Percentiles rank a stretch among this genome's conserved stretches.
These are phyloP conservation scores for Rhizopogon vinicolor DNA, from an alignment of 768 basidiomycete species.

Conservation along the genomic window DNA sequence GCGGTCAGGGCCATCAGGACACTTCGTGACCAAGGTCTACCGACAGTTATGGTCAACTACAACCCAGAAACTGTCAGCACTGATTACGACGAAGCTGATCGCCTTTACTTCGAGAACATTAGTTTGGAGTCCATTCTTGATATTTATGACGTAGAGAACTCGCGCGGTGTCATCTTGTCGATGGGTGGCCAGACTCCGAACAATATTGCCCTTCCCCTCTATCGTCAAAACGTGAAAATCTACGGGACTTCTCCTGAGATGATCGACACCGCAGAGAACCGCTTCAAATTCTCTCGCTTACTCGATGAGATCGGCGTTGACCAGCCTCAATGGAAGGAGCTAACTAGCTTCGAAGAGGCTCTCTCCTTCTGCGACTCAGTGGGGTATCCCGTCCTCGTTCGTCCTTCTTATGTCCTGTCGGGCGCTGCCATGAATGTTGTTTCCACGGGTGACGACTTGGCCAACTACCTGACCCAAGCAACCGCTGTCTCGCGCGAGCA, in stretches of 20 bases:
- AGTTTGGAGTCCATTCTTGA: conserved; percentile 94
- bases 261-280: conserved; percentile 99
- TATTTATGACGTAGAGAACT: conserved; percentile 89
- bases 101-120: conserved; percentile 99
- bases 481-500: conserved; percentile 95
- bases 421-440: conserved; percentile 99
- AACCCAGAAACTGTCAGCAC: conserved; percentile 99
- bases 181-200: conserved; percentile 99
- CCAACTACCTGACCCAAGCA: conserved; percentile 90
- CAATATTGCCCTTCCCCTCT: conserved; percentile 94
- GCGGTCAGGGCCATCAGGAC: conserved; percentile 97
- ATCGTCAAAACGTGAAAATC: conserved; percentile 96
- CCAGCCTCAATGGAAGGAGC: conserved; percentile 96
- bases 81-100: conserved; percentile 98
- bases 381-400: conserved; percentile 92
- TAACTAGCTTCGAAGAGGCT: conserved; percentile 88
- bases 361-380: conserved; percentile 87
- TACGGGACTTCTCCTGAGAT: conserved; percentile 99
- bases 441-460: conserved; percentile 86
- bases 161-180: conserved; percentile 89
- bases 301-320: conserved; percentile 98
- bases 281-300: conserved; percentile 98
- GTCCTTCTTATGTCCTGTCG: conserved; percentile 98
- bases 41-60: conserved; percentile 99
- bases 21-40: conserved; percentile 88